These are phyloP conservation scores for Gonapodya sp. DNA, from an alignment of 192 early-diverging fungal genomes.

Conservation along the genomic window DNA sequence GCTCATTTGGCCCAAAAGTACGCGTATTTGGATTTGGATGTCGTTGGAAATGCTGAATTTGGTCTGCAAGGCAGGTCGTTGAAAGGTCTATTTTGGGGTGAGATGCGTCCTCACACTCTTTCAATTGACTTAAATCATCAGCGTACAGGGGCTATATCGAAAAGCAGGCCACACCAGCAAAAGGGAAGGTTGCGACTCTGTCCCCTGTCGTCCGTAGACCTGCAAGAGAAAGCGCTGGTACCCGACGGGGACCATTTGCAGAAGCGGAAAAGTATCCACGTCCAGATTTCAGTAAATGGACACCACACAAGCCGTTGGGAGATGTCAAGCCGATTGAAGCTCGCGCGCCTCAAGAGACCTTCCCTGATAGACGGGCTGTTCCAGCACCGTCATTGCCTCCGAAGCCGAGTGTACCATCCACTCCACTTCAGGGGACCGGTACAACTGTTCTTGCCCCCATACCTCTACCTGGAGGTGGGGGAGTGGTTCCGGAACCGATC, in stretches of 20 bases:
- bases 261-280: constrained; percentile 59
- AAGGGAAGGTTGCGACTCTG: neutral
- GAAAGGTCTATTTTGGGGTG: neutral
- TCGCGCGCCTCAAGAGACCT: neutral
- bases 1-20: constrained; percentile 52
- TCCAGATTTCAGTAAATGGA: constrained; percentile 66
- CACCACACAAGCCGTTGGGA: constrained; percentile 34
- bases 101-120: neutral
- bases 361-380: neutral
- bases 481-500: neutral
- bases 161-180: neutral
- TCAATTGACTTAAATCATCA: no score
- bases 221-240: neutral
- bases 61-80: constrained; percentile 53
- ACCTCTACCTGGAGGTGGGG: neutral
- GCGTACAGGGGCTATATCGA: neutral
- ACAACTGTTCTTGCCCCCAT: neutral
- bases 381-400: neutral
- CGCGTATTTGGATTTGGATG: constrained; percentile 63
- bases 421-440: neutral
- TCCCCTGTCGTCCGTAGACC: neutral
- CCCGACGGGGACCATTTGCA: constrained; percentile 30
- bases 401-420: neutral
- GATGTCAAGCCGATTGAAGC: neutral
- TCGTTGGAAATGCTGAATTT: constrained; percentile 65